Evolutionary conservation across 2,329 filamentous ascomycete species (phyloP), one percentile per base, ranked within the genome.

Genomic region (Talaromyces rugulosus): DNA sequence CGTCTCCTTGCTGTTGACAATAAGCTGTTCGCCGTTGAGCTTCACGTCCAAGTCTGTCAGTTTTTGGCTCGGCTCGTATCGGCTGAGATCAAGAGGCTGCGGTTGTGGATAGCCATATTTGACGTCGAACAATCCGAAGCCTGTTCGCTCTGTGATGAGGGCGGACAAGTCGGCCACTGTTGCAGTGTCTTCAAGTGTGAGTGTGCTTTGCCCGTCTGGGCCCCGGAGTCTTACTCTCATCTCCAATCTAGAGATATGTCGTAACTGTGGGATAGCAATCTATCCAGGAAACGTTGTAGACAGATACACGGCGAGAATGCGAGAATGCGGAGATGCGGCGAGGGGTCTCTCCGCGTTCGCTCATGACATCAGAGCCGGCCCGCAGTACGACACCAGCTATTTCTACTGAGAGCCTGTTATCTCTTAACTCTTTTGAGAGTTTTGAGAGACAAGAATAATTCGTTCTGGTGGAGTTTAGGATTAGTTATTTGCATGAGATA

Each of bases 71-170:
- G 66, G 76, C 23, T 85, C 80, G 33, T 83, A 82, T 47, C 78
- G 72, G 42, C 84, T 81, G 9, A 89, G 78, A 40, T 86, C 81
- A 16, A 98, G 82, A 0, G 86, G 80, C 70, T 88, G 87, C 42
- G 75, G 68, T 28, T 91, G 88, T 0, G 94, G 94, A 69, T 90
- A 96, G 40, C 92, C 92, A 76, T 89, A 91, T 80, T 95, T 96
- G 65, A 96, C 80, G 51, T 89, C 85, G 70, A 94, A 92, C 14
- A 81, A 80, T 6, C 81, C 70, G 16, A 94, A 81, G 4, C 84
- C 84, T 1, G 90, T 91, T 69, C 86, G 85, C 56, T 84, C 77
- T 58, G 81, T 82, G 69, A 82, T 79, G 55, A 76, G 69, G 56
- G 63, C 64, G 47, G 65, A 71, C 2, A 82, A 74, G 34, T 79